Conservation (phyloP, 805 yeast species). For the Vanderwaltozyma verrucispora region DNA sequence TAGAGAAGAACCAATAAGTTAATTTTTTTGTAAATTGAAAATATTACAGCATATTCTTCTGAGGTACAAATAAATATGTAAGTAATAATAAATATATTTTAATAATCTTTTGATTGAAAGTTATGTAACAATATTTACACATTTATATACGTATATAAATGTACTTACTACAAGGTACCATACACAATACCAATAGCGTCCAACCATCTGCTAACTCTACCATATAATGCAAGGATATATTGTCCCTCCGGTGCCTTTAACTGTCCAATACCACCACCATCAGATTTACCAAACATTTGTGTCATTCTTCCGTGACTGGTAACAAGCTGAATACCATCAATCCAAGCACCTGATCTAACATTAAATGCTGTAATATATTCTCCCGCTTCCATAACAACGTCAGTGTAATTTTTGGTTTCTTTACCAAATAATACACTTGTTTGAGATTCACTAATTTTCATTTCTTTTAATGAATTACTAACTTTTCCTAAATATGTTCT, state of each 20-base stretch:
- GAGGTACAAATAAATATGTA: too few species aligned
- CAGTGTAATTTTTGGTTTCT: constrained; percentile 41
- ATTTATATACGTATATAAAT: not conserved
- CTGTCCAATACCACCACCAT: constrained; percentile 54
- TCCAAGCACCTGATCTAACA: constrained; percentile 75
- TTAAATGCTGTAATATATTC: constrained; percentile 53
- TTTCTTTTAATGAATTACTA: constrained; percentile 16
- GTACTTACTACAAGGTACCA: constrained; percentile 13
- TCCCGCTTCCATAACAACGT: constrained; percentile 43
- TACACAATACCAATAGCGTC: constrained; percentile 66
- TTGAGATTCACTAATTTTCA: constrained; percentile 5
- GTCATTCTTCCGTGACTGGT: constrained; percentile 48
- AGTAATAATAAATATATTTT: too few species aligned
- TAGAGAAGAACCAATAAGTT: too few species aligned
- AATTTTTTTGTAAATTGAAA: too few species aligned
- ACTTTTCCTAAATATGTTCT: constrained; percentile 34
- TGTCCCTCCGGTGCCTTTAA: constrained; percentile 57
- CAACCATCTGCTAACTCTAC: constrained; percentile 60
- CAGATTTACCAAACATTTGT: constrained; percentile 52
- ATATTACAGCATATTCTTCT: too few species aligned
- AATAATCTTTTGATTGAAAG: too few species aligned
- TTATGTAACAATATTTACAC: not conserved
- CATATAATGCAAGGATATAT: constrained; percentile 58
- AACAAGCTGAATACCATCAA: constrained; percentile 73
- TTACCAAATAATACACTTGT: constrained; percentile 38